phyloP scores from a whole-genome alignment of 2,329 filamentous ascomycete species.

The Aspergillus sp. region DNA sequence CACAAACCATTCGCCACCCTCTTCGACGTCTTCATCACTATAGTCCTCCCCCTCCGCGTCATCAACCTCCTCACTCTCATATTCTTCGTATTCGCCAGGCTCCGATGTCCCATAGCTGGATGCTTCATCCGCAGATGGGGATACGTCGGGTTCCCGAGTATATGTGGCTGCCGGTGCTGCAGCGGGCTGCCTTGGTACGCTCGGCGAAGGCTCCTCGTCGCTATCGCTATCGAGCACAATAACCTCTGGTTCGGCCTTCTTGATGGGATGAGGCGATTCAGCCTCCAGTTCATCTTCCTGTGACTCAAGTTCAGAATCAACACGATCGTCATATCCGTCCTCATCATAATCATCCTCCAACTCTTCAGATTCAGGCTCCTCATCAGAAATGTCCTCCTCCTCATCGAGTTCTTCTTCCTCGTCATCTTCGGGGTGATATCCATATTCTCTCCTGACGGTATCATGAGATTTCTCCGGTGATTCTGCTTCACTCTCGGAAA shows the following conservation, averaged over 20 bases:
- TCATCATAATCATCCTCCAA: constrained; percentile 18
- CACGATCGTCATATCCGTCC: constrained; percentile 19
- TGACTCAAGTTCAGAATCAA: constrained; percentile 24
- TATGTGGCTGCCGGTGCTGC: background rate
- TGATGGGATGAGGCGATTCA: constrained; percentile 10
- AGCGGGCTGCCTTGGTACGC: background rate
- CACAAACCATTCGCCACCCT: background rate
- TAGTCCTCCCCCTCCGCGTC: constrained; percentile 2
- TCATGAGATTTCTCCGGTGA: background rate
- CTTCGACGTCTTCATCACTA: background rate
- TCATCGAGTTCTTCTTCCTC: constrained; percentile 14
- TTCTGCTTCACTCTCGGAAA: constrained; percentile 2
- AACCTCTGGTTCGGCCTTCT: constrained; percentile 33
- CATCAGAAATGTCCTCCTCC: constrained; percentile 15
- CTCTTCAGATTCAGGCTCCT: constrained; percentile 19
- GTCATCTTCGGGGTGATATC: constrained; percentile 1
- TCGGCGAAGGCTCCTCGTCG: constrained; percentile 35
- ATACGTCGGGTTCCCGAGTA: constrained; percentile 2
- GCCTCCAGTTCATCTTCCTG: constrained; percentile 8
- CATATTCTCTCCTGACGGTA: background rate
- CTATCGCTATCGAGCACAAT: constrained; percentile 48
- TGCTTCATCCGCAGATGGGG: constrained; percentile 2
- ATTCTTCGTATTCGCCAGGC: constrained; percentile 1
- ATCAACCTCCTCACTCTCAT: background rate
- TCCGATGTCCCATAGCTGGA: background rate